Conservation (phyloP, 352 stramenopile genomes). For the Phytopythium kandeliae region DNA sequence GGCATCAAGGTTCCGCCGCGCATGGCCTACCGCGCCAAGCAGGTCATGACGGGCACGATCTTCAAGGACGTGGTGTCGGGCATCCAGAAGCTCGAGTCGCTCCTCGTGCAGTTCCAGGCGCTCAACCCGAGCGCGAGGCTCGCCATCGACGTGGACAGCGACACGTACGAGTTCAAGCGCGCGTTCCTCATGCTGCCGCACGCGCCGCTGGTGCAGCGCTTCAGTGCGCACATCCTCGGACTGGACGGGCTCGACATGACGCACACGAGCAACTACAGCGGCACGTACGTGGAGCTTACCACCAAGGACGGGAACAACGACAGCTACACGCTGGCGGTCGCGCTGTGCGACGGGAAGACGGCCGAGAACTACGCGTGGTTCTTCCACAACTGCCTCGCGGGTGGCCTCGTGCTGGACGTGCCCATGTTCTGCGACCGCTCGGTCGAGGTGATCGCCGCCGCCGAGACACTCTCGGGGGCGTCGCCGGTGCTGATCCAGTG, state of each 20-base stretch:
- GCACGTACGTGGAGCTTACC: slow-evolving; percentile 27
- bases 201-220: slow-evolving; percentile 19
- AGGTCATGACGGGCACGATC: slow-evolving; percentile 18
- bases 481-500: slow-evolving; percentile 38
- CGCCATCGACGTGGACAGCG: slow-evolving; percentile 23
- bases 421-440: slow-evolving; percentile 34
- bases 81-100: slow-evolving; percentile 42
- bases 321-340: slow-evolving; percentile 24
- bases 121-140: slow-evolving; percentile 27
- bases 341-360: slow-evolving; percentile 24
- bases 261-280: slow-evolving; percentile 31
- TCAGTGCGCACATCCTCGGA: slow-evolving; percentile 24
- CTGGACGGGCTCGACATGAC: slow-evolving; percentile 25
- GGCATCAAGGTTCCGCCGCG: slow-evolving; percentile 28
- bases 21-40: slow-evolving; percentile 34
- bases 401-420: slow-evolving; percentile 21
- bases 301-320: slow-evolving; percentile 38
- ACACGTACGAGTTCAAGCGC: slow-evolving; percentile 28
- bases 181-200: slow-evolving; percentile 43
- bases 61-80: slow-evolving; percentile 24
- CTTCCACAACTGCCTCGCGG: slow-evolving; percentile 24
- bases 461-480: slow-evolving; percentile 18
- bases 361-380: slow-evolving; percentile 38
- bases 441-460: slow-evolving; percentile 17
- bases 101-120: slow-evolving; percentile 34